These are phyloP conservation scores for Synchytrium microbalum DNA, from an alignment of 371 early-diverging fungal genomes.

Conservation along the genomic window DNA sequence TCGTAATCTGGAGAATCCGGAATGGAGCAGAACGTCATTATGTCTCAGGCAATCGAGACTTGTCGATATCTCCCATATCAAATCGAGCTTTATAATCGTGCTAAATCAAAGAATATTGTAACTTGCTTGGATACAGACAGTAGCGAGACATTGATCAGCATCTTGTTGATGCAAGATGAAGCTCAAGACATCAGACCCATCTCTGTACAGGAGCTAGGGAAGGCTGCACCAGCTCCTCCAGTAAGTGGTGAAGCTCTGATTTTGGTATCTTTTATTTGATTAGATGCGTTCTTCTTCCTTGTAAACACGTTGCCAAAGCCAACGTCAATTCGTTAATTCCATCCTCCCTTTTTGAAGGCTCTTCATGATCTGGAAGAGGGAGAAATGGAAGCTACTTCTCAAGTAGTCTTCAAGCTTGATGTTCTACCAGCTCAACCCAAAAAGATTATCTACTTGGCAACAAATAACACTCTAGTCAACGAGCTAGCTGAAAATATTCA, in stretches of 20 bases:
- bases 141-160: slow-evolving; percentile 86
- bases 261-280: not conserved
- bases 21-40: no score
- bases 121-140: slow-evolving; percentile 84
- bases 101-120: slow-evolving; percentile 64
- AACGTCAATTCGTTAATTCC: not conserved
- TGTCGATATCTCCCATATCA: no score
- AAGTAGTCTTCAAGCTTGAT: not conserved
- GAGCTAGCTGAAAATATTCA: slow-evolving; percentile 61
- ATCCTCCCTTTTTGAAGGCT: not conserved
- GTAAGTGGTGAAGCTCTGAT: no score
- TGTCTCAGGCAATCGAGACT: no score
- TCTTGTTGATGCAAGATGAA: slow-evolving; percentile 71
- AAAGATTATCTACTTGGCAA: slow-evolving; percentile 65
- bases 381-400: not conserved
- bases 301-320: not conserved
- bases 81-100: slow-evolving; percentile 58
- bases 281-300: not conserved
- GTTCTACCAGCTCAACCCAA: slow-evolving; percentile 25
- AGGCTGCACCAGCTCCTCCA: no score
- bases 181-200: slow-evolving; percentile 14
- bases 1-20: no score
- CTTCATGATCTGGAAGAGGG: not conserved
- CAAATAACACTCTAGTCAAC: slow-evolving; percentile 73
- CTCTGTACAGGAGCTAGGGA: not conserved